These are phyloP conservation scores for Hypericum perforatum DNA, from an alignment of 345 rosid genomes.

Conservation along the genomic window DNA sequence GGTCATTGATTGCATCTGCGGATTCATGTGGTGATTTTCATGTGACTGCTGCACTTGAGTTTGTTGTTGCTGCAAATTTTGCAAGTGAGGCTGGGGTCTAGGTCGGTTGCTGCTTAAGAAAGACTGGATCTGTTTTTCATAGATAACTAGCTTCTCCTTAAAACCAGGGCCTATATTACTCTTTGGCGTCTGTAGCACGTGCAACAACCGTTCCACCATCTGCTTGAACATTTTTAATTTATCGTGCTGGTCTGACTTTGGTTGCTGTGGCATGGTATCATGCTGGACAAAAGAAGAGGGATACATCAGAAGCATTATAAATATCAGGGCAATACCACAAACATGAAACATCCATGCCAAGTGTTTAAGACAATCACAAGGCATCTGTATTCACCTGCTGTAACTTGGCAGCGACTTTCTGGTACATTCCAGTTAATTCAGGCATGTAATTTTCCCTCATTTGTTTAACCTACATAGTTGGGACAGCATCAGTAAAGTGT, in stretches of 20 bases:
- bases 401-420: conserved; percentile 48
- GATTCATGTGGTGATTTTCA: conserved; percentile 63
- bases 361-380: background rate
- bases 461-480: conserved; percentile 45
- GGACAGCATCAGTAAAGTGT: background rate
- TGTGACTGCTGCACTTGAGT: conserved; percentile 47
- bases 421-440: conserved; percentile 60
- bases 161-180: conserved; percentile 27
- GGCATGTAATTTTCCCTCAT: conserved; percentile 60
- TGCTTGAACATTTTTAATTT: conserved; percentile 48
- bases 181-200: conserved; percentile 48
- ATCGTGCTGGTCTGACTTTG: conserved; percentile 64
- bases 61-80: conserved; percentile 49
- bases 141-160: conserved; percentile 59
- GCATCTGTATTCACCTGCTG: conserved; percentile 40
- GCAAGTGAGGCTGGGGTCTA: conserved; percentile 49
- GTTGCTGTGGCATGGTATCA: conserved; percentile 57
- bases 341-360: too few species aligned
- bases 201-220: conserved; percentile 58
- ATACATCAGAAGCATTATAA: background rate
- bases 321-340: background rate
- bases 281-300: conserved; percentile 27
- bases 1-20: conserved; percentile 60
- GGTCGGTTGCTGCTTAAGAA: conserved; percentile 49
- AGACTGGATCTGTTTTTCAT: conserved; percentile 68